Evolutionary conservation across 257 asterid genomes (phyloP).

Genomic region (Salvia miltiorrhiza): DNA sequence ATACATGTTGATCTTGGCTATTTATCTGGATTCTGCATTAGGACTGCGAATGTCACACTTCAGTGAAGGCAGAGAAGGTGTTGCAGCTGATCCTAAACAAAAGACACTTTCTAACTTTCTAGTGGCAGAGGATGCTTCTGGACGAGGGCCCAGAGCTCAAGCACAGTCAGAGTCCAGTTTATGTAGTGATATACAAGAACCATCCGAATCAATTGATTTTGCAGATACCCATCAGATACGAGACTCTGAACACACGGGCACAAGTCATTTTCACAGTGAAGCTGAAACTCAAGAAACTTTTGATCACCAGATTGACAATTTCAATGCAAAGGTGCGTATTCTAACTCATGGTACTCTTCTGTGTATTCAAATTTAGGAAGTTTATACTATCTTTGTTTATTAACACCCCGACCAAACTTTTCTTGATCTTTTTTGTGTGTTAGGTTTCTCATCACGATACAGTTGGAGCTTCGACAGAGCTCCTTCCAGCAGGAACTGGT

Average conservation of each 20-base stretch:
- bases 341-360: background rate
- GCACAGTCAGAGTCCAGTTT: slow-evolving; percentile 22
- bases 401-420: background rate
- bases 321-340: slow-evolving; percentile 30
- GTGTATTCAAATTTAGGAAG: background rate
- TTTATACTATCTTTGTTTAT: background rate
- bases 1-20: slow-evolving; percentile 1
- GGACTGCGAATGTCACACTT: slow-evolving; percentile 91
- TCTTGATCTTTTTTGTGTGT: background rate
- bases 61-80: slow-evolving; percentile 53
- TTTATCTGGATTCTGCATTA: slow-evolving; percentile 20
- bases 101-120: slow-evolving; percentile 67
- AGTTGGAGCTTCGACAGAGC: slow-evolving; percentile 11
- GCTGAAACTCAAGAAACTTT: slow-evolving; percentile 25
- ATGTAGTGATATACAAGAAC: slow-evolving; percentile 30
- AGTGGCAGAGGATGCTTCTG: slow-evolving; percentile 39
- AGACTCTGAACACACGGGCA: slow-evolving; percentile 26
- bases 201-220: slow-evolving; percentile 33
- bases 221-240: slow-evolving; percentile 26
- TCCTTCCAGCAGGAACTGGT: slow-evolving; percentile 12
- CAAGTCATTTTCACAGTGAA: slow-evolving; percentile 16
- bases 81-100: slow-evolving; percentile 67
- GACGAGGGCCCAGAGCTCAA: slow-evolving; percentile 30
- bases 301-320: slow-evolving; percentile 24
- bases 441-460: slow-evolving; percentile 37